Evolutionary conservation across 164 flowering plant genomes (phyloP), one percentile per base, ranked within the genome.

Genomic region (Vitis amurensis): DNA sequence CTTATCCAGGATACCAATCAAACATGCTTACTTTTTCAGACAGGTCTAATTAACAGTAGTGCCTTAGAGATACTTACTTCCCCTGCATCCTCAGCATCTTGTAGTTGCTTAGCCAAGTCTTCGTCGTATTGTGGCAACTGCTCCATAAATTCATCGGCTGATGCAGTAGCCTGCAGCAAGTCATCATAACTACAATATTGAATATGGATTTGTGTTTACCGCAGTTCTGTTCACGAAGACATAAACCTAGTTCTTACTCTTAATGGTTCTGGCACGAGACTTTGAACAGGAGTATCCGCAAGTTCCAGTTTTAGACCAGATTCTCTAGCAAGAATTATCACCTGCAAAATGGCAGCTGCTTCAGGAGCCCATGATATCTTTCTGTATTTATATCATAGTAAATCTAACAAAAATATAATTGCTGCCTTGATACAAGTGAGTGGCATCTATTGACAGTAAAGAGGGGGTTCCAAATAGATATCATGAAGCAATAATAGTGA

Each of bases 321-420:
- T 83, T 95, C 99, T 82, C 99, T 86, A 6, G 98, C 98, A 74
- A 95, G 92, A 75, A 95, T 95, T 63, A 90, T 93, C 72, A 95
- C 97, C 98, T 93, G 90, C 55, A 77, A 68, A 59, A 61, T 15
- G 7, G 31, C 8, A 56, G 23, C 44, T 2, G 30, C 27, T 12
- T 69, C 49, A 62, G 66, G 58, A 68, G 59, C 68, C 30, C 27
- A 1, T 10, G 47, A 63, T 31, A 31, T 31, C 44, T 31, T 31
- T 58, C 49, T 31, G n/a, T 14, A 66, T 29, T 53, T 31, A 23
- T 31, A 31, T 3, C 44, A 31, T 31, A 31, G 44, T 11, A 51
- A 16, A 15, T 9, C 19, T 11, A 49, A 19, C 17, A 56, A 61
- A 61, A 1, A 60, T 17, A 15, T 66, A 62, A 50, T 15, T 31